Base-by-base conservation (phyloP, 2,329 filamentous ascomycete species). In the Monilinia aucupariae region DNA sequence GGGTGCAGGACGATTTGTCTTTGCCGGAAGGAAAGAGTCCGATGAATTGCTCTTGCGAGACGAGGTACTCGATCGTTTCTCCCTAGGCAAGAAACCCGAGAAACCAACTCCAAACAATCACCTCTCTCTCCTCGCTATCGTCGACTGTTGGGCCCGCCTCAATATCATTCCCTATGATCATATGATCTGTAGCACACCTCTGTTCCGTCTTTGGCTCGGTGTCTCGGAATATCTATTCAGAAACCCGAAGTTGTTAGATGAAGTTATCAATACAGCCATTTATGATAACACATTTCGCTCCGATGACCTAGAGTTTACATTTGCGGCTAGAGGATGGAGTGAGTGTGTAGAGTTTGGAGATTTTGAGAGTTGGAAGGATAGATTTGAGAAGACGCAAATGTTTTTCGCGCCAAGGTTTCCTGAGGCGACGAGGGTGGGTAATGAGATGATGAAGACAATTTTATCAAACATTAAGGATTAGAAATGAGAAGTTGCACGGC, bases 181-280 rank as follows among this genome's bases (percentile, higher is more conserved):
- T 79, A 99, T 99, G 92, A 96, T 99, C 69, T 99, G 94, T 79
- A 96, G 92, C 61, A 99, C 94, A 47, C 94, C 94, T 78, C 85
- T 97, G 53, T 99, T 99, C 80, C 89, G 94, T 58, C 85, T 99
- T 68, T 97, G 94, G 85, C 84, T 99, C 41, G 94, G 94, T 63
- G 96, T 97, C n/a, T 93, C 92, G 0, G 94, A 99, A 77, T 93
- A 96, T 74, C 81, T 99, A 45, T 99, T 97, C 80, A 88, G 92
- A 68, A 92, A 92, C 71, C 82, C 85, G 22, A 84, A 83, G 3
- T 80, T 96, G 59, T 85, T 99, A 17, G 88, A 96, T 58, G 91
- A 94, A 73, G 89, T 89, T 30, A 84, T 99, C 69, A 83, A 88
- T 55, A 94, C 91, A 9, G 93, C 92, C 3, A 86, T 97, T 70